Evolutionary conservation across 768 basidiomycete species (phyloP).

Genomic region (Tricholomella constricta): DNA sequence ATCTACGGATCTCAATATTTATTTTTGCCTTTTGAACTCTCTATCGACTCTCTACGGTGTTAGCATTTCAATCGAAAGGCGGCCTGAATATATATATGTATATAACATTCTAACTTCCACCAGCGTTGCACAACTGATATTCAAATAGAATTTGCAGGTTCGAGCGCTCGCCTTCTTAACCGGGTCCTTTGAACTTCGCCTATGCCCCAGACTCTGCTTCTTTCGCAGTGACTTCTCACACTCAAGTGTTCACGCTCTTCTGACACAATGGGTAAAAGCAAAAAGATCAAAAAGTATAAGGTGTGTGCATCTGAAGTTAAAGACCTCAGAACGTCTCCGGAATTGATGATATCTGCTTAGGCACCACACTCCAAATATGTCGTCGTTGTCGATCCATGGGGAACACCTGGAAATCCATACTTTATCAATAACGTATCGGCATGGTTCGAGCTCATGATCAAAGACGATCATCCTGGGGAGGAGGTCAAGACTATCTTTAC

Average conservation of each 20-base stretch:
- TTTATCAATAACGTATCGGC: slow-evolving; percentile 31
- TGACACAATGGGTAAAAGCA: slow-evolving; percentile 2
- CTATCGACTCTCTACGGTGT: background rate
- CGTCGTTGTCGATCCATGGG: slow-evolving; percentile 35
- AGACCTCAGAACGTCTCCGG: no score
- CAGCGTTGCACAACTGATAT: no score
- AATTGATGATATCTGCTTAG: no score
- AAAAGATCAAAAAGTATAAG: slow-evolving; percentile 8
- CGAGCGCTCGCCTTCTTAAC: no score
- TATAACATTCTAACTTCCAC: no score
- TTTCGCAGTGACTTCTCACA: no score
- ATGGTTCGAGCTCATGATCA: slow-evolving; percentile 40
- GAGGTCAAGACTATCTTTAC: slow-evolving; percentile 29
- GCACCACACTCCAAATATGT: slow-evolving; percentile 19
- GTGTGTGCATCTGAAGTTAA: background rate
- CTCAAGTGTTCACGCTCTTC: no score
- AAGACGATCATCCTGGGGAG: slow-evolving; percentile 27
- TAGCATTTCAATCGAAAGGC: no score
- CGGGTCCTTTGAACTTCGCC: no score
- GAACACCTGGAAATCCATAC: slow-evolving; percentile 13
- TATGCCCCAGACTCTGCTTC: no score
- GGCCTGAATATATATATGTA: no score
- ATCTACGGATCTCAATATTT: slow-evolving; percentile 49
- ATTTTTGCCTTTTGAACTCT: slow-evolving; percentile 21
- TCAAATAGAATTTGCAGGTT: no score